Evolutionary conservation across 2,329 filamentous ascomycete species (phyloP), one percentile per base, ranked within the genome.

Genomic region (Thelonectria rubi): DNA sequence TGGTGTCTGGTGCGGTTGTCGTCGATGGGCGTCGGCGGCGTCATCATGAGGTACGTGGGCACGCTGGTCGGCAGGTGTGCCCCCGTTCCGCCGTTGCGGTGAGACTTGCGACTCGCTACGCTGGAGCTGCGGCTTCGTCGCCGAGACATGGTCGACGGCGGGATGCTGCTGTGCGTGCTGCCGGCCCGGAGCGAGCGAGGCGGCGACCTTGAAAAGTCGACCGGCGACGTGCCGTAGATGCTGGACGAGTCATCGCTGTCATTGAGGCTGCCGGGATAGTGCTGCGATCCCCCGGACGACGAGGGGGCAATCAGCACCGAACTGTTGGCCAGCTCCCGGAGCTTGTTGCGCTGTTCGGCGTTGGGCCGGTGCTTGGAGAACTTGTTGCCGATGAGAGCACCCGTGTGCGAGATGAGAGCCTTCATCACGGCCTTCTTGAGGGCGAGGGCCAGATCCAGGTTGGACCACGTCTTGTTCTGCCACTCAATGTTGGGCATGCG

Each of bases 381-480:
- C 75, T 99, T 99, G 83, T 99, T 99, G 56, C 94, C 93, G 51
- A 99, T 93, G 68, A 99, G 97, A 59, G 95, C 93, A 37, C 95
- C 95, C 0, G 94, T 94, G 74, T 99, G 95, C 2, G 92, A 95
- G 71, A 99, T 96, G 47, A 99, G 84, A 0, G 95, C 94, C 73
- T 93, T 92, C 74, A 97, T 92, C 60, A 98, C 91, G 48, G 97
- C 94, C 74, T 94, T 96, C 80, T 99, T 98, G 55, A 99, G 84
- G 14, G 93, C 91, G 49, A 98, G 83, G 1, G 94, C 94, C 10
- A 99, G 86, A 73, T 99, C 95, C 7, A 99, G 85, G 75, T 98
- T 99, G 7, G 93, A 97, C 95, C 95, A 99, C 9, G 94, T 98
- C 82, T 99, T 99, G 83, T 99, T 99, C 65, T 93, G 88, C 80